These are phyloP conservation scores for Rhodocollybia butyracea DNA, from an alignment of 768 basidiomycete species.

Conservation along the genomic window DNA sequence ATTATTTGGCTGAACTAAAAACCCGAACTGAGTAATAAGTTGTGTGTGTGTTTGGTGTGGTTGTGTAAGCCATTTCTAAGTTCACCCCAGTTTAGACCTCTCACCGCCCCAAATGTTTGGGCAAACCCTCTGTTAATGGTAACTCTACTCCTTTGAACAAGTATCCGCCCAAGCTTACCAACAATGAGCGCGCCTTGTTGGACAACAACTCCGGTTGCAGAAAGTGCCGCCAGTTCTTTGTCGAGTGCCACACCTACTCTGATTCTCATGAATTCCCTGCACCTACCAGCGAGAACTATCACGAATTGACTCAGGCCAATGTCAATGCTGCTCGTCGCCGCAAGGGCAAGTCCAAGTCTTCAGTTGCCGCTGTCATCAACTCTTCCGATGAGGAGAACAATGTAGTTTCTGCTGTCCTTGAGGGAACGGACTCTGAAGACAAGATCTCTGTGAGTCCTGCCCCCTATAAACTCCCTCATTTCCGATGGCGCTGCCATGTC, in stretches of 20 bases:
- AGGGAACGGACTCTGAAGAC: neutral
- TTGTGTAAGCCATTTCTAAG: no score
- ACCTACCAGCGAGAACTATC: neutral
- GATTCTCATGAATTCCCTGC: neutral
- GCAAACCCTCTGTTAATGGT: neutral
- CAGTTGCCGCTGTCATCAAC: neutral
- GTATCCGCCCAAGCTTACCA: neutral
- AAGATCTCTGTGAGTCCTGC: neutral
- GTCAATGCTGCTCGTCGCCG: neutral
- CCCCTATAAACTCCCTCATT: neutral
- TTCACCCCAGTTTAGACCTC: no score
- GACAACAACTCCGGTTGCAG: neutral
- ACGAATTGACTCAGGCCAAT: neutral
- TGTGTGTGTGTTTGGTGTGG: no score
- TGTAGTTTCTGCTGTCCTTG: neutral
- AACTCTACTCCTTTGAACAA: neutral
- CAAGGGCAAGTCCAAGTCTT: neutral
- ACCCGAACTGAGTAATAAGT: no score
- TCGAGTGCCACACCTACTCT: no score
- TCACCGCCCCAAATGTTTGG: neutral
- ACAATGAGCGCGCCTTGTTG: neutral
- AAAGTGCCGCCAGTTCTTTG: neutral
- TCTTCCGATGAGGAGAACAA: neutral
- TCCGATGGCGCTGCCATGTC: neutral
- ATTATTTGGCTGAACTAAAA: no score